Base-by-base conservation (phyloP, 2,329 filamentous ascomycete species). In the Rugonectria rugulosa region DNA sequence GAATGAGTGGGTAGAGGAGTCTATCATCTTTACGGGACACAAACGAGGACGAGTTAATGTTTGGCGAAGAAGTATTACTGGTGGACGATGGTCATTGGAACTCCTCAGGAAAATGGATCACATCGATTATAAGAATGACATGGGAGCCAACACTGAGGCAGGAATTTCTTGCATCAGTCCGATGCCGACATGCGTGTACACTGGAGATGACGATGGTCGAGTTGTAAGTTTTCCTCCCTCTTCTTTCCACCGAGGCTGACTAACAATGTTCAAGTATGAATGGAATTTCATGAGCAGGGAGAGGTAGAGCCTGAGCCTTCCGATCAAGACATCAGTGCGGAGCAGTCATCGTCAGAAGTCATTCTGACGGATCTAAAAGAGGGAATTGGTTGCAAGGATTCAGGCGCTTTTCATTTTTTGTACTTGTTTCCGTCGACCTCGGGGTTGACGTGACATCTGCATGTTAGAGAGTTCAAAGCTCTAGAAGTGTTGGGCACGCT, bases 1-100 rank as follows among this genome's bases (percentile, higher is more conserved):
- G 2, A 95, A 92, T 65, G 95, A 98, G 74, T 98, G 93, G 91
- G 80, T 97, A 4, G 91, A 96, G 74, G 88, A 89, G 50, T 88
- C 89, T 57, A 79, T 99, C 37, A 78, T 98, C 31, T 93, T 99
- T 61, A 98, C 94, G 0, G 95, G 95, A 0, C 95, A 98, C 70
- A 82, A 85, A 60, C 81, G 88, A 46, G 95, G 95, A 0, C 82
- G 92, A 12, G 93, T 96, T 27, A 96, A 96, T 67, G 86, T 90
- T 17, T 90, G 88, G 85, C 79, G 80, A 44, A 82, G 83, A 63
- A 75, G 87, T 12, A 75, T 81, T 17, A 69, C 79, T 27, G 68
- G 63, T 11, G 90, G 88, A 2, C 82, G 78, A 42, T 98, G 94
- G 85, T 81, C 84, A 41, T 78, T 98, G 34, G 88, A 91, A 66